phyloP scores from a whole-genome alignment of 768 basidiomycete species.

The Gloeostereum incarnatum region DNA sequence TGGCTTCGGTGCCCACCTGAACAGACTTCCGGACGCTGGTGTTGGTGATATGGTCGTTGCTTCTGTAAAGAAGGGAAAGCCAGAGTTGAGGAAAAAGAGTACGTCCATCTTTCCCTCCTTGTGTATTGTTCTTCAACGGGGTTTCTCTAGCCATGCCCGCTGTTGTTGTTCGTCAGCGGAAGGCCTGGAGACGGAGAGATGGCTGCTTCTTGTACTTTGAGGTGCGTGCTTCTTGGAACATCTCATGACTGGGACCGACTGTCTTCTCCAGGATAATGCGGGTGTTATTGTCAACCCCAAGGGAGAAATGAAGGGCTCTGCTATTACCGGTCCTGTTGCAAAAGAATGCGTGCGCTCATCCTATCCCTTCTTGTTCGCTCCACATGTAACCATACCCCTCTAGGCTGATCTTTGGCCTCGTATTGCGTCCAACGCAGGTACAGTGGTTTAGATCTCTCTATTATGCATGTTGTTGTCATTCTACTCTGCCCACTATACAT shows the following conservation, averaged over 20 bases:
- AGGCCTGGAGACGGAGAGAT: conserved; percentile 96
- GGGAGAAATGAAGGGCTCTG: conserved; percentile 99
- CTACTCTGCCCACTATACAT: no score
- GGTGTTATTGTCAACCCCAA: conserved; percentile 98
- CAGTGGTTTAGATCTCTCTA: conserved; percentile 67
- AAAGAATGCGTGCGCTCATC: conserved; percentile 87
- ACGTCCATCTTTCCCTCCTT: conserved; percentile 21
- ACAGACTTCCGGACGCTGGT: conserved; percentile 94
- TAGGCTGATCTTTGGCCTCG: conserved; percentile 98
- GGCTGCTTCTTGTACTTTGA: conserved; percentile 99
- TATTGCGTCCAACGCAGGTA: conserved; percentile 98
- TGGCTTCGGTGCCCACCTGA: conserved; percentile 92
- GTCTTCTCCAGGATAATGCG: conserved; percentile 65
- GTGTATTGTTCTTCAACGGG: conserved; percentile 2
- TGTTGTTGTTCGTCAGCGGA: conserved; percentile 95
- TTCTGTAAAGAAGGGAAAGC: conserved; percentile 99
- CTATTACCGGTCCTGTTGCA: conserved; percentile 94
- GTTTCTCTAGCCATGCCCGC: conserved; percentile 79
- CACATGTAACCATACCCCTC: conserved; percentile 1
- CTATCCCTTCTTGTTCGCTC: neutral
- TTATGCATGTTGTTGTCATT: no score
- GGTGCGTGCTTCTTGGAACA: conserved; percentile 27
- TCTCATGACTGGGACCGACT: neutral
- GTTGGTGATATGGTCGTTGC: conserved; percentile 95
- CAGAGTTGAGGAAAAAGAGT: conserved; percentile 99